Evolutionary conservation across 164 flowering plant species (phyloP).

Genomic region (Stephania yunnanensis): DNA sequence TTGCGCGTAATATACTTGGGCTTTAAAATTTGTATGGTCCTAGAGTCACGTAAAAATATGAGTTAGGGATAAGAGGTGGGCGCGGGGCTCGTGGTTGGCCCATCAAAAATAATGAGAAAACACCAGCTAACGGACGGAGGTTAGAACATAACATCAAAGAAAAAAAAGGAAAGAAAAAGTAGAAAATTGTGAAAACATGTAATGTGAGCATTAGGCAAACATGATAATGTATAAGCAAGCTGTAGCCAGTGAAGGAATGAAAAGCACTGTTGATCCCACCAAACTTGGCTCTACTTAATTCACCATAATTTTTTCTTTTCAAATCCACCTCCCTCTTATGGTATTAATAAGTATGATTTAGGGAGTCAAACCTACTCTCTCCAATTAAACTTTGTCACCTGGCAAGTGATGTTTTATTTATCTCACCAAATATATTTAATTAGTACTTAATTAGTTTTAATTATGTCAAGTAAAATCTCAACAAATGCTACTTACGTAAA

Average conservation of each 20-base stretch:
- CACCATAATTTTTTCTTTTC: neutral
- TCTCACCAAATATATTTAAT: too few species aligned
- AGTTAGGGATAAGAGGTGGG: neutral
- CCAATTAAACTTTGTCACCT: too few species aligned
- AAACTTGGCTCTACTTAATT: neutral
- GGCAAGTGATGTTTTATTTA: too few species aligned
- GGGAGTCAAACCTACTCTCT: too few species aligned
- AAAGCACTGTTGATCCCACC: neutral
- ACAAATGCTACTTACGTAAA: too few species aligned
- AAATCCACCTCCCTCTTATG: neutral
- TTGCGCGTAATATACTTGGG: too few species aligned
- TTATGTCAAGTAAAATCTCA: too few species aligned
- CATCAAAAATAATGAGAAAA: neutral
- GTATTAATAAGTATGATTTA: too few species aligned
- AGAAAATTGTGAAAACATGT: neutral
- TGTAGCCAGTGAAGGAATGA: neutral
- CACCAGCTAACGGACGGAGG: conserved; percentile 3
- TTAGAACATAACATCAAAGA: conserved; percentile 8
- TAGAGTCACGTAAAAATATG: neutral
- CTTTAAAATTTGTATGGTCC: too few species aligned
- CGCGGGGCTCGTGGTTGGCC: neutral
- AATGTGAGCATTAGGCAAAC: conserved; percentile 14
- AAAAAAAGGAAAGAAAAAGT: neutral
- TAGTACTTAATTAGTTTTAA: too few species aligned
- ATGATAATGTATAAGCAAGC: neutral